phyloP scores from a whole-genome alignment of 225 moss, liverwort and hornwort species.

The Anthoceros angustus region DNA sequence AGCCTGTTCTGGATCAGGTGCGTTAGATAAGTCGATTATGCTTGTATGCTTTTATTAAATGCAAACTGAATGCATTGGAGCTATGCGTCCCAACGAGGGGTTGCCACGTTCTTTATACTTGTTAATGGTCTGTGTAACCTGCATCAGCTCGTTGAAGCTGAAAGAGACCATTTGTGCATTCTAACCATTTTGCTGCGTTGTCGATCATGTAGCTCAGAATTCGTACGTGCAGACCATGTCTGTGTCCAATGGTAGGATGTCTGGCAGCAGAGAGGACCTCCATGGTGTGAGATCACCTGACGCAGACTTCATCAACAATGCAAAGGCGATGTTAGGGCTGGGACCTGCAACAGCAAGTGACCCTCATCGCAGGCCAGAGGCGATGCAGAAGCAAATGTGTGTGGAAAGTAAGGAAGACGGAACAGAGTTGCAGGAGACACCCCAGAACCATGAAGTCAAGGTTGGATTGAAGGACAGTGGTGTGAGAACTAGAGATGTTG shows the following conservation, averaged over 20 bases:
- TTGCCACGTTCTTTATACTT: too few relatives aligned
- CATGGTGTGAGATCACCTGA: neutral
- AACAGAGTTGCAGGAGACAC: neutral
- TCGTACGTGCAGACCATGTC: too few relatives aligned
- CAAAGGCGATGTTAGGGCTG: neutral
- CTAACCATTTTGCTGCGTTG: too few relatives aligned
- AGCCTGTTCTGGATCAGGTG: constrained; percentile 2
- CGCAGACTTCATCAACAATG: neutral
- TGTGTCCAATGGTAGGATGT: too few relatives aligned
- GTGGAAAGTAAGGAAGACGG: neutral
- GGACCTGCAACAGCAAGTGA: neutral
- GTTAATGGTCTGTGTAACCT: too few relatives aligned
- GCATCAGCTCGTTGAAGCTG: too few relatives aligned
- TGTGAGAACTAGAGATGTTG: neutral
- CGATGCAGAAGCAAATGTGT: neutral
- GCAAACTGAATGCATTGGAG: neutral
- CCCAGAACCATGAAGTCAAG: neutral
- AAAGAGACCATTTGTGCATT: too few relatives aligned
- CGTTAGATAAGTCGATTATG: neutral
- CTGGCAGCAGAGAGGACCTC: too few relatives aligned
- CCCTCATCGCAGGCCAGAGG: neutral
- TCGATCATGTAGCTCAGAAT: too few relatives aligned
- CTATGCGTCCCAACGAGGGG: neutral
- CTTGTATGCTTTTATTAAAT: neutral
- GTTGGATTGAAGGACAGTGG: neutral